Evolutionary conservation across 1,284 basidiomycete species (phyloP), one percentile per base, ranked within the genome.

Genomic region (Entoloma clypeatum): DNA sequence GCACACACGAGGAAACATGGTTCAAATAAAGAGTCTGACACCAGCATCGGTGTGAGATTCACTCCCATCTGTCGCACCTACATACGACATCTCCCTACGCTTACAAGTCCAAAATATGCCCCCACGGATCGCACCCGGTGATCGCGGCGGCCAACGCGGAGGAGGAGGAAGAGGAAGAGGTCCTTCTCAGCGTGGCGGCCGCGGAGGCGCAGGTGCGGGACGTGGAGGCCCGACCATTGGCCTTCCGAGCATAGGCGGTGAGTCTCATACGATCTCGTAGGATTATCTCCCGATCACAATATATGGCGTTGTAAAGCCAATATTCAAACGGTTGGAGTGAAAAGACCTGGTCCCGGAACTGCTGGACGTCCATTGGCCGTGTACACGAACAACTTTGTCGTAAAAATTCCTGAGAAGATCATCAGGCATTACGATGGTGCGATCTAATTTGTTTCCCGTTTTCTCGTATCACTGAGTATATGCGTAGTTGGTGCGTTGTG

Each of bases 381-480:
- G 1, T 55, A 57, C 16, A 76, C 82, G n/a, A 88, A 88, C 52
- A 77, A 79, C 22, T 86, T 81, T 45, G 53, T 59, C 8, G 65
- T 74, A 1, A 63, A 63, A 0, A 72, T 82, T 2, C 75, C 82
- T 0, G 67, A 81, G 9, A 58, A 51, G 0, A 71, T 69, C 2
- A 84, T 87, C 17, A 66, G 76, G 35, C 85, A 88, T 45, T 88
- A 88, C 46, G 84, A 88, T 57, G 79, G 84, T 85, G 52, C 39
- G 79, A 52, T 5, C 29, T 21, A 26, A 21, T 26, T 18, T 13
- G 54, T 7, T 19, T 49, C n/a, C 30, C 14, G 13, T 10, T 31
- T 33, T 43, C 22, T 32, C 36, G 16, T 36, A 30, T 41, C 25
- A 21, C 21, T 35, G 39, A 28, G 29, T 36, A 35, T 18, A 24